These are phyloP conservation scores for Coemansia sp. DNA, from an alignment of 192 early-diverging fungal genomes.

Conservation along the genomic window DNA sequence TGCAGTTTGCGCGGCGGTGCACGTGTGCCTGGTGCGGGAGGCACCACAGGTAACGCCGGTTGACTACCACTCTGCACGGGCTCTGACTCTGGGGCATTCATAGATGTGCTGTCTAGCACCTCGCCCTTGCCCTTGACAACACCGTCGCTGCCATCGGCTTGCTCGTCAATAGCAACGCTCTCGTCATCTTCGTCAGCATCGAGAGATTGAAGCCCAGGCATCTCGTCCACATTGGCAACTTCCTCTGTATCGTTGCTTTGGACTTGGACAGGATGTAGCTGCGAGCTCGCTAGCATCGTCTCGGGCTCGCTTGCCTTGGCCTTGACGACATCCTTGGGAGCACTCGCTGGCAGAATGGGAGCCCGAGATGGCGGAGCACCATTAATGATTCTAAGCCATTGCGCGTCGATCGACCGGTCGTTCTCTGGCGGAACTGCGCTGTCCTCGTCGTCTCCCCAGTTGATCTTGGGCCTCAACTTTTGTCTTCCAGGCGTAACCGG, in stretches of 20 bases:
- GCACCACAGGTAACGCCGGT: background rate
- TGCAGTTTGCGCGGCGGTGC: constrained; percentile 27
- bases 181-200: background rate
- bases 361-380: constrained; percentile 41
- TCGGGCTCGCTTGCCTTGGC: background rate
- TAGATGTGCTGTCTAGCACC: background rate
- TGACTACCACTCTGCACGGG: background rate
- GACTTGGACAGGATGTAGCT: too few species aligned
- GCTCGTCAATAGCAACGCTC: too few species aligned
- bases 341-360: background rate
- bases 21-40: constrained; percentile 7
- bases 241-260: background rate
- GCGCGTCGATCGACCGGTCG: constrained; percentile 43
- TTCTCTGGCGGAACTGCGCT: constrained; percentile 17
- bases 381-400: constrained; percentile 53
- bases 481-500: constrained; percentile 27
- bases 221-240: background rate
- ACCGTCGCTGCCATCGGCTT: background rate
- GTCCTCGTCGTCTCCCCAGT: constrained; percentile 50
- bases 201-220: background rate
- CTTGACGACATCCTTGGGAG: background rate
- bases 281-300: background rate
- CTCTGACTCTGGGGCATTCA: background rate
- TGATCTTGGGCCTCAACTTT: constrained; percentile 31
- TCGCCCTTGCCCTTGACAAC: background rate